Evolutionary conservation across 345 rosid species (phyloP).

Genomic region (Brassica nigra): DNA sequence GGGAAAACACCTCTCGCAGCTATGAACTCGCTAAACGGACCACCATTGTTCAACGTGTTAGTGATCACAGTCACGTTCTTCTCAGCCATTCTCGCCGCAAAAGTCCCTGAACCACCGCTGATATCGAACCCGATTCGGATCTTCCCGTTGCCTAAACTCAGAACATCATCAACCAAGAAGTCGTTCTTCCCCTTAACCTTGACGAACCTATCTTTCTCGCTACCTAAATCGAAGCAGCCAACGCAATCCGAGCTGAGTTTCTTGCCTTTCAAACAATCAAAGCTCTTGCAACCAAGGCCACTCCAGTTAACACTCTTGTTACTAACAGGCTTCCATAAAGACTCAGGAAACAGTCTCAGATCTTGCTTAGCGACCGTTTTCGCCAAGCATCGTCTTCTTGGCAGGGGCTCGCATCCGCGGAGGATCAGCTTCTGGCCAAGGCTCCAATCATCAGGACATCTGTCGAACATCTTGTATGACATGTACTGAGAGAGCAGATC

Average conservation of each 20-base stretch:
- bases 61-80: slow-evolving; percentile 80
- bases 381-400: slow-evolving; percentile 81
- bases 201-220: slow-evolving; percentile 67
- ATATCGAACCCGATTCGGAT: slow-evolving; percentile 82
- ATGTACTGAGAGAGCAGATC: slow-evolving; percentile 83
- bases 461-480: slow-evolving; percentile 67
- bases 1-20: slow-evolving; percentile 92
- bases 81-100: slow-evolving; percentile 95
- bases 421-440: slow-evolving; percentile 70
- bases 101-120: slow-evolving; percentile 84
- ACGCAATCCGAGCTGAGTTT: slow-evolving; percentile 74
- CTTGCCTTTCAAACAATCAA: slow-evolving; percentile 79
- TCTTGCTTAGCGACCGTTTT: slow-evolving; percentile 66
- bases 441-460: slow-evolving; percentile 86
- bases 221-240: slow-evolving; percentile 70
- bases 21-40: slow-evolving; percentile 77
- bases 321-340: slow-evolving; percentile 78
- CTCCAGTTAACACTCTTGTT: slow-evolving; percentile 88
- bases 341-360: slow-evolving; percentile 55
- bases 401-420: slow-evolving; percentile 89
- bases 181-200: slow-evolving; percentile 77
- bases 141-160: slow-evolving; percentile 68
- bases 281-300: slow-evolving; percentile 81
- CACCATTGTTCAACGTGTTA: slow-evolving; percentile 68
- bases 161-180: slow-evolving; percentile 77